Conservation (phyloP, 2,329 filamentous ascomycete genomes). For the Alternaria sp. region DNA sequence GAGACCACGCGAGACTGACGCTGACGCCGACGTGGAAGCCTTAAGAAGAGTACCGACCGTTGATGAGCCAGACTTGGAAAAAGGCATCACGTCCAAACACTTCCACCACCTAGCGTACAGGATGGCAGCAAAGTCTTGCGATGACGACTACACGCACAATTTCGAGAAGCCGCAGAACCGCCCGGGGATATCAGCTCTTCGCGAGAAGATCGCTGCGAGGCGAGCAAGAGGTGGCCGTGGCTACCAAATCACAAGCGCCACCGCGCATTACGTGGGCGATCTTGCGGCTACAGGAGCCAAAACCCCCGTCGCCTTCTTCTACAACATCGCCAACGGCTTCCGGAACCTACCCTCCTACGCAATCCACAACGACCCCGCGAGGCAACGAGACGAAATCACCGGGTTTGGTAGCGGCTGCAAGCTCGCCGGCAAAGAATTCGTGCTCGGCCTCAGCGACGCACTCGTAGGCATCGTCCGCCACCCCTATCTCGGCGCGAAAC, state of each 20-base stretch:
- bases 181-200: constrained; percentile 2
- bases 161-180: not conserved
- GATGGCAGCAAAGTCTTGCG: constrained; percentile 25
- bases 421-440: constrained; percentile 74
- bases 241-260: constrained; percentile 22
- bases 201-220: constrained; percentile 4
- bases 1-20: not conserved
- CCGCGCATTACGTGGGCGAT: constrained; percentile 19
- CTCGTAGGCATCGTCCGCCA: constrained; percentile 78
- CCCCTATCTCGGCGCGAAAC: constrained; percentile 69
- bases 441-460: constrained; percentile 76
- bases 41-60: not conserved
- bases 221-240: constrained; percentile 17
- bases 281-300: constrained; percentile 8
- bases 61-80: not conserved
- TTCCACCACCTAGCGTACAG: constrained; percentile 19
- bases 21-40: not conserved
- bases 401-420: constrained; percentile 74
- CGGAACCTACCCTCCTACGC: constrained; percentile 25
- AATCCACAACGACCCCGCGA: constrained; percentile 19
- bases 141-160: constrained; percentile 13
- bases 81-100: constrained; percentile 1
- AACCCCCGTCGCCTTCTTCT: constrained; percentile 29
- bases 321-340: constrained; percentile 29
- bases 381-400: constrained; percentile 52